These are phyloP conservation scores for Chiua virens DNA, from an alignment of 768 basidiomycete species.

Conservation along the genomic window DNA sequence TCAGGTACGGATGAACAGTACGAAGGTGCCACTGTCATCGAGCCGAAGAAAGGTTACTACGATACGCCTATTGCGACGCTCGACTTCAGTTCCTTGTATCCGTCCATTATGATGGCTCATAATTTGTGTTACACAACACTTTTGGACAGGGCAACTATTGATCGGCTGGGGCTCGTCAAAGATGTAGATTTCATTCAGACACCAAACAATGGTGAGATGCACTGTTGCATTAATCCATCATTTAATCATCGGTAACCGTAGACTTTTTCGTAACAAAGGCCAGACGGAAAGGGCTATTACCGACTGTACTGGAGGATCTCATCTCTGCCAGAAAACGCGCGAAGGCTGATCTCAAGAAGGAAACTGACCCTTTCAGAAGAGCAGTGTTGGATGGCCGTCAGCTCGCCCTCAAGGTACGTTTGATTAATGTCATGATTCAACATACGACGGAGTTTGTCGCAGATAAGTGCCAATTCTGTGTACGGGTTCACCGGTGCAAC, in stretches of 20 bases:
- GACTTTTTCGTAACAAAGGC: conserved; percentile 80
- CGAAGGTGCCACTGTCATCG: conserved; percentile 98
- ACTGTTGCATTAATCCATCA: background rate
- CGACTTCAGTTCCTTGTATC: conserved; percentile 98
- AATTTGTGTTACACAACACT: conserved; percentile 98
- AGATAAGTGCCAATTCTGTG: conserved; percentile 99
- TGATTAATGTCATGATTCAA: background rate
- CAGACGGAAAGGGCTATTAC: conserved; percentile 84
- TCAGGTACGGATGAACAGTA: conserved; percentile 93
- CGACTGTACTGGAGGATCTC: conserved; percentile 90
- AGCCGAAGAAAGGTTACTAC: conserved; percentile 94
- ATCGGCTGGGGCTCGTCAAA: conserved; percentile 73
- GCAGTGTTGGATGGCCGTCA: conserved; percentile 98
- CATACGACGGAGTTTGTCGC: background rate
- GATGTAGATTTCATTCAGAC: conserved; percentile 92
- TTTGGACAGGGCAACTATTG: conserved; percentile 77
- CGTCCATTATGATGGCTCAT: conserved; percentile 99
- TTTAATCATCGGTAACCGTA: conserved; percentile 30
- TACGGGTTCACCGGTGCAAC: conserved; percentile 99
- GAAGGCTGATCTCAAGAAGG: conserved; percentile 93
- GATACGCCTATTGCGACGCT: conserved; percentile 96
- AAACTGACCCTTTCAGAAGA: conserved; percentile 95
- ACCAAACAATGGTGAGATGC: conserved; percentile 81
- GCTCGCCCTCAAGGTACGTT: conserved; percentile 83
- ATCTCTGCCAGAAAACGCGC: conserved; percentile 92